phyloP scores from a whole-genome alignment of 345 rosid genomes.

The Hibiscus mutabilis region DNA sequence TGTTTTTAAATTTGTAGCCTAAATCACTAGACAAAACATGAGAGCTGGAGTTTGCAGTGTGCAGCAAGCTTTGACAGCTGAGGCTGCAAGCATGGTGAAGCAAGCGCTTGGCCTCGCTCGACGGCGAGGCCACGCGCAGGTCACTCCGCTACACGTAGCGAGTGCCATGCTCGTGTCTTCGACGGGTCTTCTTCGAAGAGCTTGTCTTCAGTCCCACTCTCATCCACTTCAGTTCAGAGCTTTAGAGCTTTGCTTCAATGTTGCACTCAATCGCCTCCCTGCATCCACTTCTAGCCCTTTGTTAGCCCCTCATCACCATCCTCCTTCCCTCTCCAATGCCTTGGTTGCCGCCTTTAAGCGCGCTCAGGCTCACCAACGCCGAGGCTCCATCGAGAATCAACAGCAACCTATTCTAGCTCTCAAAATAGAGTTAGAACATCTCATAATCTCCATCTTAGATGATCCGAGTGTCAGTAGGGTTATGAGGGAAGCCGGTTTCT shows the following conservation, averaged over 20 bases:
- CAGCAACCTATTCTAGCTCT: conserved; percentile 67
- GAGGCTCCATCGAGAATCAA: conserved; percentile 74
- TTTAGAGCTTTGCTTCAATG: conserved; percentile 70
- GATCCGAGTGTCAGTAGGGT: conserved; percentile 79
- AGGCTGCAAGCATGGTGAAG: conserved; percentile 47
- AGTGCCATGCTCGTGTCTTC: conserved; percentile 55
- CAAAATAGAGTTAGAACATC: conserved; percentile 63
- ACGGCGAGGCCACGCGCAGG: conserved; percentile 68
- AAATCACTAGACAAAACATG: conserved; percentile 22
- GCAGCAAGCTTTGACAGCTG: conserved; percentile 51
- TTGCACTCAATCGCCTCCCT: conserved; percentile 68
- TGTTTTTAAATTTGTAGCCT: background rate
- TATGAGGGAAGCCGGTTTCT: conserved; percentile 82
- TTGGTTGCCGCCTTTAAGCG: conserved; percentile 72
- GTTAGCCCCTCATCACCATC: conserved; percentile 29
- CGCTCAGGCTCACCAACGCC: conserved; percentile 75
- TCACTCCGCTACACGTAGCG: conserved; percentile 71
- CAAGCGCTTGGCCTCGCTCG: conserved; percentile 54
- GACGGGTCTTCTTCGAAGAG: conserved; percentile 47
- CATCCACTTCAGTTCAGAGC: conserved; percentile 78
- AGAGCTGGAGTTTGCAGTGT: conserved; percentile 52
- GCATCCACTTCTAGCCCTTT: conserved; percentile 50
- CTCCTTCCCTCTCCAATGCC: conserved; percentile 62
- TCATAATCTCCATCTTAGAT: conserved; percentile 54
- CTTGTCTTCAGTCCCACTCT: conserved; percentile 62